These are phyloP conservation scores for Taphrina confusa DNA, from an alignment of 1,139 yeast species.

Conservation along the genomic window DNA sequence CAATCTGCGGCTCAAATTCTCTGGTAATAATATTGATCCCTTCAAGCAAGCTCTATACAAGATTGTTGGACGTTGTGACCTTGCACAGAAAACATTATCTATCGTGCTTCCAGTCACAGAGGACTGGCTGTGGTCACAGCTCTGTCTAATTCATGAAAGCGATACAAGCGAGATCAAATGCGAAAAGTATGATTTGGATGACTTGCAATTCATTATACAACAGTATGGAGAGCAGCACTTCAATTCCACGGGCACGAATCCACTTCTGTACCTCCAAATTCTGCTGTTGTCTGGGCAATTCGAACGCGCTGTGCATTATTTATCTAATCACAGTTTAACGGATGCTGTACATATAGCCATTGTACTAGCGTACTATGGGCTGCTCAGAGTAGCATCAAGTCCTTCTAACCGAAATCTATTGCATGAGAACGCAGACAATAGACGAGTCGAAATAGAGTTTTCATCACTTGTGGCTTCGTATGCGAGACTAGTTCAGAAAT, in stretches of 20 bases:
- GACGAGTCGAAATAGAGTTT: constrained; percentile 44
- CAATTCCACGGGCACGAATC: constrained; percentile 62
- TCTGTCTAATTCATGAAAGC: constrained; percentile 67
- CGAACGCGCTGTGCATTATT: constrained; percentile 75
- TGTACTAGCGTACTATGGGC: constrained; percentile 73
- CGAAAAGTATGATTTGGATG: constrained; percentile 71
- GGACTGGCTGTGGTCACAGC: constrained; percentile 97
- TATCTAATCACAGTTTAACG: constrained; percentile 67
- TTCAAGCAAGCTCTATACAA: constrained; percentile 88
- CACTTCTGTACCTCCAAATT: constrained; percentile 70
- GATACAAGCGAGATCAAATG: constrained; percentile 48
- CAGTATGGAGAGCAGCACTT: constrained; percentile 76
- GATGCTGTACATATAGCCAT: constrained; percentile 91
- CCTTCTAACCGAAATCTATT: not conserved
- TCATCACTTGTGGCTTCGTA: constrained; percentile 51
- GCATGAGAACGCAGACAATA: constrained; percentile 14
- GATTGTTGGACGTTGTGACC: constrained; percentile 86
- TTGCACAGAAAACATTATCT: constrained; percentile 74
- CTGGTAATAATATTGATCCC: constrained; percentile 67
- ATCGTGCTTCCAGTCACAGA: constrained; percentile 77
- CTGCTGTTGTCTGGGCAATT: constrained; percentile 75
- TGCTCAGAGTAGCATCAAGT: constrained; percentile 56
- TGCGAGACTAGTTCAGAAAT: constrained; percentile 75
- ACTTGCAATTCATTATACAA: constrained; percentile 70
- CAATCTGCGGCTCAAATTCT: constrained; percentile 75